Base-by-base conservation (phyloP, 441 rosid genomes). In the Dalechampia spathulata region DNA sequence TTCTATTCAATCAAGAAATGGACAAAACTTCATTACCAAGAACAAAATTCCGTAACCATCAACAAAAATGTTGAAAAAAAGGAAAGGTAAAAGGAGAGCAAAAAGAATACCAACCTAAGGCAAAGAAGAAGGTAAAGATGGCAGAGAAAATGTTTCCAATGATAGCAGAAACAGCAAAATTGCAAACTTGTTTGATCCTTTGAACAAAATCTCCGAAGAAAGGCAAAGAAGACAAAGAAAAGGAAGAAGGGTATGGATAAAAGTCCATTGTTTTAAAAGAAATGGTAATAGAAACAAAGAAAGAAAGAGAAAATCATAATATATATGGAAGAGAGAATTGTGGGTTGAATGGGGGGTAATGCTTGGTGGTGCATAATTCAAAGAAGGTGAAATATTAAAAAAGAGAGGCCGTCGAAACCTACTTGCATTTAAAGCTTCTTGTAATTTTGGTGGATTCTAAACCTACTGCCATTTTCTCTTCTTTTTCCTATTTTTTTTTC, bases 51-150 rank as follows among this genome's bases (percentile, higher is more conserved):
- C n/a, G n/a, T n/a, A n/a, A n/a, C n/a, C n/a, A n/a, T n/a, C n/a
- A n/a, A n/a, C n/a, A n/a, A n/a, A n/a, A n/a, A n/a, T n/a, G n/a
- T n/a, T n/a, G n/a, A n/a, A n/a, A n/a, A n/a, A n/a, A n/a, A n/a
- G n/a, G n/a, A n/a, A n/a, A n/a, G n/a, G n/a, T n/a, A n/a, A n/a
- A n/a, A n/a, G n/a, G n/a, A n/a, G n/a, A n/a, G n/a, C n/a, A n/a
- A 26, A 37, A 44, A 13, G 38, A 40, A n/a, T 39, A 61, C 84
- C 1, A 71, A 92, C 99, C 97, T 75, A 86, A 60, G 0, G 99
- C 96, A 71, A 92, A 92, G 84, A 89, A 86, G 80, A 89, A 92
- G 57, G 96, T 92, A 71, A 92, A 82, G 82, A 92, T 78, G 53
- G 99, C 96, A 7, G 97, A 89, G 83, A 89, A 75, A 38, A 92